Conservation (phyloP, 345 rosid genomes). For the Gynandropsis gynandra region DNA sequence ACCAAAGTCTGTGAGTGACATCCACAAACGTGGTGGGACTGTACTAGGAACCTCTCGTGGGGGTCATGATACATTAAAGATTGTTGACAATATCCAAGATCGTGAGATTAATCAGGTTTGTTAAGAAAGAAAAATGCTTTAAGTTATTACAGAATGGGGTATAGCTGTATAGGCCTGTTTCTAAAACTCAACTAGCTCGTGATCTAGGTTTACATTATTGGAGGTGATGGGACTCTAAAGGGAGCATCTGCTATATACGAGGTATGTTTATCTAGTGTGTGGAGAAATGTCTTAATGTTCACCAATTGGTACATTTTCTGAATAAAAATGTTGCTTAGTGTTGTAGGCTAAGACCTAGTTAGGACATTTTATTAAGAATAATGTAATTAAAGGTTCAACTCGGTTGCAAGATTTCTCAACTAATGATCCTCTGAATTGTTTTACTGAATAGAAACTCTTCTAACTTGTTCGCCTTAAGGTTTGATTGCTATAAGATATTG, state of each 20-base stretch:
- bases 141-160: constrained; percentile 4
- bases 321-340: constrained; percentile 1
- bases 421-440: too few species aligned
- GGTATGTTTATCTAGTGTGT: constrained; percentile 33
- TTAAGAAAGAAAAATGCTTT: not conserved
- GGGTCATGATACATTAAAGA: constrained; percentile 66
- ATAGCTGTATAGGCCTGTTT: constrained; percentile 11
- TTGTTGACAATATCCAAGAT: constrained; percentile 88
- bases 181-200: constrained; percentile 7
- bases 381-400: not conserved
- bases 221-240: constrained; percentile 83
- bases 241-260: constrained; percentile 61
- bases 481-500: not conserved
- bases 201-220: constrained; percentile 66
- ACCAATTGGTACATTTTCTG: constrained; percentile 1
- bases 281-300: not conserved
- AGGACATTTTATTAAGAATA: constrained; percentile 6
- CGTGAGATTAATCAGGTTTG: constrained; percentile 84
- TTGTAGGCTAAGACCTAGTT: not conserved
- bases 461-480: not conserved
- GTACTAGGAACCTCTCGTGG: constrained; percentile 83
- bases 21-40: constrained; percentile 94
- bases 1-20: constrained; percentile 66
- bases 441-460: too few species aligned
- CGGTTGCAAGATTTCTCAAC: too few species aligned